These are phyloP conservation scores for Luffa acutangula DNA, from an alignment of 306 rosid genomes.

Conservation along the genomic window DNA sequence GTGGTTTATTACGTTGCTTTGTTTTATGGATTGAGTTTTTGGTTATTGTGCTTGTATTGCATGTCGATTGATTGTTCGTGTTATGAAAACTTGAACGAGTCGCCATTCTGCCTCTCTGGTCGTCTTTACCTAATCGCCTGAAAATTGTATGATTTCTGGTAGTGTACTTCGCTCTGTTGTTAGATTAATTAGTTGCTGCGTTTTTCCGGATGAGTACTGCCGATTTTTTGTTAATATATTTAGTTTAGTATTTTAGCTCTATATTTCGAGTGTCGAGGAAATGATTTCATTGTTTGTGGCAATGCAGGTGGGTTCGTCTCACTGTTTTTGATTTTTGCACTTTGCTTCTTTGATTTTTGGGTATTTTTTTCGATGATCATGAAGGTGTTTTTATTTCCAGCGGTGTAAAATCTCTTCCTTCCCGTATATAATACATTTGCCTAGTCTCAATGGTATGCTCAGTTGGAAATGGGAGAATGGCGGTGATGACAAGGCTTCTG, in stretches of 20 bases:
- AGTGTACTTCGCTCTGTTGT: neutral
- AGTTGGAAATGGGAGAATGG: constrained; percentile 72
- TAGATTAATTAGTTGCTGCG: neutral
- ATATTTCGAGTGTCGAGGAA: neutral
- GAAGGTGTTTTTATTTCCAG: neutral
- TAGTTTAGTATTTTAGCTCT: neutral
- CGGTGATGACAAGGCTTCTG: constrained; percentile 68
- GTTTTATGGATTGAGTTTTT: neutral
- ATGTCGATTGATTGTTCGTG: neutral
- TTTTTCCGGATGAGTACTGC: neutral
- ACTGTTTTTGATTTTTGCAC: neutral
- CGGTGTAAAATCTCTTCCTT: constrained; percentile 4
- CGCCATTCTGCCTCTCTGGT: neutral
- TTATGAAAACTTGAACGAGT: neutral
- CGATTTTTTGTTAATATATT: neutral
- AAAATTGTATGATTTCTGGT: neutral
- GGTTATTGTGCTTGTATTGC: neutral
- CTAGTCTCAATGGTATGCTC: constrained; percentile 44
- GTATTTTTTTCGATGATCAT: neutral
- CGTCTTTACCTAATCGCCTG: neutral
- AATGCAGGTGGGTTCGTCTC: neutral
- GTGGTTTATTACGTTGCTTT: neutral
- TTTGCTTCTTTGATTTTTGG: neutral
- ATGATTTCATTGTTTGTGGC: neutral
- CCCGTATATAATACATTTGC: neutral